Conservation (phyloP, 2,329 filamentous ascomycete genomes). For the Fonsecaea multimorphosa region DNA sequence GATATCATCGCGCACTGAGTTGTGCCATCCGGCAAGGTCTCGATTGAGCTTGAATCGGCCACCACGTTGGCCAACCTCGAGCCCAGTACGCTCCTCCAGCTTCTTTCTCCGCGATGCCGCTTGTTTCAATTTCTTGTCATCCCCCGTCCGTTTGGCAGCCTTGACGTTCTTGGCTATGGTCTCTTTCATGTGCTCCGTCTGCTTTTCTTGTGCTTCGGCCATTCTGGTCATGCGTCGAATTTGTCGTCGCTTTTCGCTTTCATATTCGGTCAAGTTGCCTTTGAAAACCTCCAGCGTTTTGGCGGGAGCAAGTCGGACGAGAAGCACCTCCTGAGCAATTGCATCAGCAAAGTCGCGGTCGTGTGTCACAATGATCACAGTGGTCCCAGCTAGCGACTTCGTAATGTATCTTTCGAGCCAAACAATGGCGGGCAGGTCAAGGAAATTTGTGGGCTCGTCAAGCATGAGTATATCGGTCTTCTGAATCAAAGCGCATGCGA, state of each 20-base stretch:
- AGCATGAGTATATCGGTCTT: conserved; percentile 78
- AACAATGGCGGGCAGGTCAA: conserved; percentile 81
- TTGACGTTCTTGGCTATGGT: conserved; percentile 77
- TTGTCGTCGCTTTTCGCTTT: conserved; percentile 65
- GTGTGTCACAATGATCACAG: conserved; percentile 75
- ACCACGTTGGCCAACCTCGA: conserved; percentile 74
- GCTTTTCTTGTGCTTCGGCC: conserved; percentile 81
- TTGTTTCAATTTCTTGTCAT: conserved; percentile 85
- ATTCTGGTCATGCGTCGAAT: conserved; percentile 72
- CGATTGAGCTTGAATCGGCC: conserved; percentile 80
- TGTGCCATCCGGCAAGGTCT: conserved; percentile 69
- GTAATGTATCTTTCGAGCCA: conserved; percentile 79
- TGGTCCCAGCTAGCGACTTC: conserved; percentile 64
- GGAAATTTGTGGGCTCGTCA: conserved; percentile 86
- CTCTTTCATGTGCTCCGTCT: conserved; percentile 79
- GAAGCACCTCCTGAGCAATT: conserved; percentile 75
- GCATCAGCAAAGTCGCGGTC: conserved; percentile 80
- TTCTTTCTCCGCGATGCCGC: conserved; percentile 85
- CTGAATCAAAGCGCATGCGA: conserved; percentile 71
- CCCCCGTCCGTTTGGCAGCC: conserved; percentile 75
- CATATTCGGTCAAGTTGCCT: conserved; percentile 75
- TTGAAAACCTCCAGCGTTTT: conserved; percentile 75
- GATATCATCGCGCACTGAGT: conserved; percentile 68
- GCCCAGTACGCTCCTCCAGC: conserved; percentile 78
- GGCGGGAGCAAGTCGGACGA: conserved; percentile 66